Evolutionary conservation across 2,329 filamentous ascomycete species (phyloP).

Genomic region (Dryadomyces quercivorus): DNA sequence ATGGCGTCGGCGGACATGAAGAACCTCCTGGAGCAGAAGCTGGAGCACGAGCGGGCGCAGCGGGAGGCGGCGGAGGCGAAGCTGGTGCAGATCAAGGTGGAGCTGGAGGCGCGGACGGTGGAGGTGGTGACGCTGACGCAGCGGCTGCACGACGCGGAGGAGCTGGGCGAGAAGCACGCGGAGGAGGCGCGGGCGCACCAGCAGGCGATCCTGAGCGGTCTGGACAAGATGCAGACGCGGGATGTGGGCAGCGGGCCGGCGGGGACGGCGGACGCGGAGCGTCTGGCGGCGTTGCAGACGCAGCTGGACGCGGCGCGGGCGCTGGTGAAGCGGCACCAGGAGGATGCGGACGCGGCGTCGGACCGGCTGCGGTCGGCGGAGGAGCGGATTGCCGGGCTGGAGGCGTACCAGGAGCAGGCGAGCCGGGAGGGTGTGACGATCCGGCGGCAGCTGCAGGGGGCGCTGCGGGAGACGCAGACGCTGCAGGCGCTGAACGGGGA

Average conservation of each 20-base stretch:
- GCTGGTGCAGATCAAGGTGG: slow-evolving; percentile 61
- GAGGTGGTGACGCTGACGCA: slow-evolving; percentile 67
- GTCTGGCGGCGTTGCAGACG: slow-evolving; percentile 60
- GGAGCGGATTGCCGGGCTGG: slow-evolving; percentile 89
- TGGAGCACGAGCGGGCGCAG: slow-evolving; percentile 70
- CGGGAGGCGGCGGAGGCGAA: slow-evolving; percentile 67
- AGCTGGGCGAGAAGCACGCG: slow-evolving; percentile 76
- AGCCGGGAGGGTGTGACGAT: slow-evolving; percentile 86
- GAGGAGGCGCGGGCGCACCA: slow-evolving; percentile 80
- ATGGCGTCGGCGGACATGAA: slow-evolving; percentile 68
- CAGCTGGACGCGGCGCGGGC: slow-evolving; percentile 69
- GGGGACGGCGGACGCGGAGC: slow-evolving; percentile 45
- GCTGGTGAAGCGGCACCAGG: slow-evolving; percentile 77
- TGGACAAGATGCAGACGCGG: slow-evolving; percentile 58
- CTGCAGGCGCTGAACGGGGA: slow-evolving; percentile 72
- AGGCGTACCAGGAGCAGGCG: slow-evolving; percentile 94
- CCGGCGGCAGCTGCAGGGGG: slow-evolving; percentile 75
- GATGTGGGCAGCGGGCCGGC: slow-evolving; percentile 30
- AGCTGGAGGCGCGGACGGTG: slow-evolving; percentile 67
- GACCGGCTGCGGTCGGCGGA: slow-evolving; percentile 87
- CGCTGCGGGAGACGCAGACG: slow-evolving; percentile 72
- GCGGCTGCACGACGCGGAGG: slow-evolving; percentile 73
- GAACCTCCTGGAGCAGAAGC: slow-evolving; percentile 61
- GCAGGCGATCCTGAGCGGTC: slow-evolving; percentile 66
- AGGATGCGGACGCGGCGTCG: slow-evolving; percentile 73